Evolutionary conservation across 176 grass and related monocot species (phyloP).

Genomic region (Musa troglodytarum): DNA sequence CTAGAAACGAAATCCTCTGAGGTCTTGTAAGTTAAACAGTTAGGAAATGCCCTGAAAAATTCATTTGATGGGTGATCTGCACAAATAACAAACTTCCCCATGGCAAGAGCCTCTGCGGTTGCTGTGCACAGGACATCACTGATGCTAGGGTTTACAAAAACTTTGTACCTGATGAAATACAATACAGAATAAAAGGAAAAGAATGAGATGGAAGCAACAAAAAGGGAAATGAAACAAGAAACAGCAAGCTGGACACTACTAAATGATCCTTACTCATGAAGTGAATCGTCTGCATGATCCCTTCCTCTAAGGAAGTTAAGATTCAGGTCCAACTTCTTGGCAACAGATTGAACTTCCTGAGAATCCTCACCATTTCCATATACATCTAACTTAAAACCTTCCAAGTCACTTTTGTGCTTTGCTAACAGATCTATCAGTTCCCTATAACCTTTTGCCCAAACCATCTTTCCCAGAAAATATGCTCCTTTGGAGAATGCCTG

Average conservation of each 20-base stretch:
- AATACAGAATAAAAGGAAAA: not conserved
- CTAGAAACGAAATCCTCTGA: conserved; percentile 63
- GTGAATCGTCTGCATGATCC: conserved; percentile 86
- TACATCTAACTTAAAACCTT: conserved; percentile 70
- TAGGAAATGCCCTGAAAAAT: conserved; percentile 86
- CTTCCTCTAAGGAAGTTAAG: conserved; percentile 82
- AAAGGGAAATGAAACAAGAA: not conserved
- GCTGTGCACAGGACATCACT: conserved; percentile 90
- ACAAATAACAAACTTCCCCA: conserved; percentile 93
- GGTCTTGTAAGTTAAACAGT: conserved; percentile 80
- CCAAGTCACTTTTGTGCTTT: conserved; percentile 67
- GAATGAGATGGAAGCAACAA: not conserved
- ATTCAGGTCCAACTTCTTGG: conserved; percentile 71
- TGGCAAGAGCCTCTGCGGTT: conserved; percentile 86
- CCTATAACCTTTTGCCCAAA: conserved; percentile 93
- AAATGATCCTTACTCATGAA: conserved; percentile 58
- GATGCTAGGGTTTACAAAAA: conserved; percentile 86
- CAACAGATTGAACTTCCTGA: conserved; percentile 57
- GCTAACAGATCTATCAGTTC: conserved; percentile 72
- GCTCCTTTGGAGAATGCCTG: conserved; percentile 78
- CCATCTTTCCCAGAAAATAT: conserved; percentile 98
- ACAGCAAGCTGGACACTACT: not conserved
- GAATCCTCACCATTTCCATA: conserved; percentile 92
- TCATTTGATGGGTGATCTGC: conserved; percentile 93
- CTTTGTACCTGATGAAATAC: conserved; percentile 61